A percentile compares a stretch with the other conserved stretches of the same genome.
phyloP scores from a whole-genome alignment of 768 basidiomycete genomes.

The Pisolithus tinctorius region DNA sequence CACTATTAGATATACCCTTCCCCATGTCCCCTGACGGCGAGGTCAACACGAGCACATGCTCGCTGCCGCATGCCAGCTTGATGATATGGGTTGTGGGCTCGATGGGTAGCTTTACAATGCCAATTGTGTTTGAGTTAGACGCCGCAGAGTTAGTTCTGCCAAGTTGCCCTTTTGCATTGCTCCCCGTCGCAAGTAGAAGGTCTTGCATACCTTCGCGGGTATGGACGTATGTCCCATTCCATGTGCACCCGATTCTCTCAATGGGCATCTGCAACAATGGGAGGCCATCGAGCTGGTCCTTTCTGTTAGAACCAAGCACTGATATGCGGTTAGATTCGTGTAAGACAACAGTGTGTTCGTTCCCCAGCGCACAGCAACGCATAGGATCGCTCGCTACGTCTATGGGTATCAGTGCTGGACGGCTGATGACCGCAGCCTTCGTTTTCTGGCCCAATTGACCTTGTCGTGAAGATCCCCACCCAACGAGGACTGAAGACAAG shows the following conservation, averaged over 20 bases:
- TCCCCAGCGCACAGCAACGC: conserved; percentile 35
- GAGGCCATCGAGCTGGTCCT: conserved; percentile 52
- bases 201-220: conserved; percentile 9
- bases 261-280: conserved; percentile 17
- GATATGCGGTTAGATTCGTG: conserved; percentile 40
- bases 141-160: conserved; percentile 31
- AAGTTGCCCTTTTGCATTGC: conserved; percentile 57
- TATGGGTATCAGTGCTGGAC: conserved; percentile 30
- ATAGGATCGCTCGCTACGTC: conserved; percentile 25
- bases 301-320: conserved; percentile 64
- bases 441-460: conserved; percentile 63
- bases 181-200: conserved; percentile 45
- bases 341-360: conserved; percentile 47
- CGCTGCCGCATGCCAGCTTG: conserved; percentile 68
- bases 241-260: conserved; percentile 51
- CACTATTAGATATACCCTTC: conserved; percentile 9
- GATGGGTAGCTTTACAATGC: conserved; percentile 19
- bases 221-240: conserved; percentile 70
- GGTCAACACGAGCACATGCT: conserved; percentile 60
- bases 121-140: not conserved
- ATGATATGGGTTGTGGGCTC: conserved; percentile 15
- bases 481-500: conserved; percentile 37
- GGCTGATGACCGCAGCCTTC: conserved; percentile 5
- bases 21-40: conserved; percentile 20
- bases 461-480: conserved; percentile 84